Conservation (phyloP, 495 filamentous ascomycete genomes). For the Mycothermus thermophilus region DNA sequence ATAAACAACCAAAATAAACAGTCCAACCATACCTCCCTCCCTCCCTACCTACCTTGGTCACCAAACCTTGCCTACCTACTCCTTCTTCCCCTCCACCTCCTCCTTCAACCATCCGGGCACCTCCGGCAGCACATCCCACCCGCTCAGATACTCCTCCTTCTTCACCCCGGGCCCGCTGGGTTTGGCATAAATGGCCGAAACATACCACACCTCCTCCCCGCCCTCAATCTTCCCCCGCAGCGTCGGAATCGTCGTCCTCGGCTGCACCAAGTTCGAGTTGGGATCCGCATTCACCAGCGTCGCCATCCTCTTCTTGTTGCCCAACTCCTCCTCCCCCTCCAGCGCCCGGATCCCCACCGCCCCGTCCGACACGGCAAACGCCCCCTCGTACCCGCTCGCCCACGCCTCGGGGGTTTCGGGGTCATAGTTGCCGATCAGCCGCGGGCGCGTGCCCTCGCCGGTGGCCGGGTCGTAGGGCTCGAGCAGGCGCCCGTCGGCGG, state of each 20-base stretch:
- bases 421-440: slow-evolving; percentile 43
- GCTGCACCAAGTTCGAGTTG: slow-evolving; percentile 61
- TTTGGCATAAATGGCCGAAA: slow-evolving; percentile 38
- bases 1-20: no score
- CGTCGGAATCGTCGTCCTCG: slow-evolving; percentile 55
- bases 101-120: slow-evolving; percentile 42
- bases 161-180: slow-evolving; percentile 26
- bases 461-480: slow-evolving; percentile 32
- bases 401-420: slow-evolving; percentile 43
- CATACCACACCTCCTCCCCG: slow-evolving; percentile 36
- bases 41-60: no score
- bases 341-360: slow-evolving; percentile 58
- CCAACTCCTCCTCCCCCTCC: slow-evolving; percentile 14
- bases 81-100: slow-evolving; percentile 33
- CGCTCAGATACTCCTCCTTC: slow-evolving; percentile 31
- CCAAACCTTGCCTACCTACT: no score
- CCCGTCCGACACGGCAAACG: slow-evolving; percentile 49
- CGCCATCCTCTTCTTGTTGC: slow-evolving; percentile 29
- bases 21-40: no score
- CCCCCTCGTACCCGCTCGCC: slow-evolving; percentile 33
- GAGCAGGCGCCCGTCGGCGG: slow-evolving; percentile 43
- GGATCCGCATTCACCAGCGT: slow-evolving; percentile 59
- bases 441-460: slow-evolving; percentile 35
- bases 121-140: slow-evolving; percentile 40
- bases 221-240: slow-evolving; percentile 36